Evolutionary conservation across 2,329 filamentous ascomycete genomes (phyloP), one percentile per base, ranked within the genome.

Genomic region (Colletotrichum tropicicola): DNA sequence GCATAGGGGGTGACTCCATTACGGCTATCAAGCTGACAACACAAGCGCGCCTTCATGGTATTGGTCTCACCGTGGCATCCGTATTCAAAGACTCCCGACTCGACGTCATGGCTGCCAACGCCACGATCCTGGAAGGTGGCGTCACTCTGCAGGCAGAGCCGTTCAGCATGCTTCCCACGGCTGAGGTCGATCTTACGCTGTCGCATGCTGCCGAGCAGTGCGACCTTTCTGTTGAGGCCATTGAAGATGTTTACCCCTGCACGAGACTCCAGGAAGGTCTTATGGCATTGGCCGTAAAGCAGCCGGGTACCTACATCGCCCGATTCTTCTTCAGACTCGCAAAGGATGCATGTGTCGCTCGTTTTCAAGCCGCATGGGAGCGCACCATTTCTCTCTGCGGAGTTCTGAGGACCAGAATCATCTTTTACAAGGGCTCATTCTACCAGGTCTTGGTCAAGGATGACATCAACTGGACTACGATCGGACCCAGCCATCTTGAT

Each of bases 251-350:
- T 30, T 60, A 58, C 28, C 64, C 64, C 13, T 63, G 53, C 21
- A 59, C 64, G 4, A 45, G 49, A 28, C 48, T 66, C 2, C 59
- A 66, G 32, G 58, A 59, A 32, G 79, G 78, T 3, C 70, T 82
- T 1, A 69, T 83, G 30, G 74, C 78, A 0, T 63, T 80, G 0
- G 72, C 79, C 1, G 69, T 67, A 13, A 74, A 74, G 39, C 69
- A 75, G n/a, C 53, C 70, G 0, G 78, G 78, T 4, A 74, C 76
- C 1, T 83, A 83, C 45, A 70, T 80, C 13, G 73, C 73, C 5
- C 72, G 75, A 28, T 66, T 71, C 25, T 72, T 70, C 3, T 59
- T 74, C 10, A 60, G 66, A 15, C 67, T 76, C 4, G 47, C 68
- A 1, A 30, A 43, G 12, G 25, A 69, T 25, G 51, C 72, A 5